phyloP scores from a whole-genome alignment of 2,329 filamentous ascomycete species.

The Fusarium protoensiforme region DNA sequence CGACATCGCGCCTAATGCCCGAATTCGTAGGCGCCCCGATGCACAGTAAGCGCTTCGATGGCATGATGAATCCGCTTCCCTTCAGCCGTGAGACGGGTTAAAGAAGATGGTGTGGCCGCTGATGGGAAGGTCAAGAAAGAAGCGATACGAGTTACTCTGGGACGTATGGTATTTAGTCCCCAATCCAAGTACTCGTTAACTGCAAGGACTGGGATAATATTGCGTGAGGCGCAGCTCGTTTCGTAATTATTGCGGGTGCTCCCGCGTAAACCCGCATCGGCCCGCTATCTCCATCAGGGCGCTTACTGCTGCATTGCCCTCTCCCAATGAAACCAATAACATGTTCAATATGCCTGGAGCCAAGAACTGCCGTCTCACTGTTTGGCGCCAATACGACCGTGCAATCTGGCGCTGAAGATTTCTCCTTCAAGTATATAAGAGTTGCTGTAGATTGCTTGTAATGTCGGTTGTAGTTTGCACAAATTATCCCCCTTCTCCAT shows the following conservation, averaged over 20 bases:
- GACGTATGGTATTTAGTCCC: rapidly evolving
- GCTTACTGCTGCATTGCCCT: background rate
- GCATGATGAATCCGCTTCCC: background rate
- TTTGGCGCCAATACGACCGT: background rate
- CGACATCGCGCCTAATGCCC: background rate
- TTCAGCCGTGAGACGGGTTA: background rate
- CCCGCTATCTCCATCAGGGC: background rate
- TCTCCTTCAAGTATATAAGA: background rate
- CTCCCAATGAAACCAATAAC: background rate
- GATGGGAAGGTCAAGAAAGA: background rate
- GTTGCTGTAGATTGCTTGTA: background rate
- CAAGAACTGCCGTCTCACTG: background rate
- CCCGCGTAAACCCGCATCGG: background rate
- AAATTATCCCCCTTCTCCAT: background rate
- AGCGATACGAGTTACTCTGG: background rate
- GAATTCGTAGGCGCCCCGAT: background rate
- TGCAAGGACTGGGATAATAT: background rate
- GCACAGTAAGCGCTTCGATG: background rate
- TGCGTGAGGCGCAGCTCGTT: background rate
- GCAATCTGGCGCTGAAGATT: background rate
- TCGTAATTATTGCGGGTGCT: background rate
- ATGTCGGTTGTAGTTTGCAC: background rate
- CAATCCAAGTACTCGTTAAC: background rate
- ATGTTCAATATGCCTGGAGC: background rate
- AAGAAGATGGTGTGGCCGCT: background rate